Base-by-base conservation (phyloP, 768 basidiomycete genomes). In the Collybia sordida region DNA sequence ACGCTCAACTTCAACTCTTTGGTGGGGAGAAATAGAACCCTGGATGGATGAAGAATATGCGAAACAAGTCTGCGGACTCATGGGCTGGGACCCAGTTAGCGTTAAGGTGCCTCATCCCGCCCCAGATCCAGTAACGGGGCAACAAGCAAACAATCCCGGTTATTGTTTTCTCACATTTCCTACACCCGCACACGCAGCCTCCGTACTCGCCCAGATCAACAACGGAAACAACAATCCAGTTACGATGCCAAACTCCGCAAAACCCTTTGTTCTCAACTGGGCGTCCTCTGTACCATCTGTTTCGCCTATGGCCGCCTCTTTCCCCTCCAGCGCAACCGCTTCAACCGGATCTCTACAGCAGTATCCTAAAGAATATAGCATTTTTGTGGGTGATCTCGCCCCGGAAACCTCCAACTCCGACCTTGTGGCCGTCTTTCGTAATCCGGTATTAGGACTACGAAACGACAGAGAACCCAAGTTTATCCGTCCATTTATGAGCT, bases 41-140 rank as follows among this genome's bases (percentile, higher is more conserved):
- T 96, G 93, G 93, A 95, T 96, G 94, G 92, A 95, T 72, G 91
- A 93, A 80, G 88, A 90, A 65, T 96, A 94, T 74, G 89, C 86
- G 38, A 87, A 88, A 68, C 88, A 92, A 65, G 90, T 93, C 61
- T 91, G 91, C 69, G 71, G 67, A 39, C 72, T 93, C 63, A 90
- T 93, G 88, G 83, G 86, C 50, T 95, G 93, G 93, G 88, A 91
- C 51, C 80, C 85, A 14, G 74, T 83, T 62, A 78, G 65, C 64
- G 82, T 90, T 70, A 85, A 85, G 67, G 82, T 92, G 28, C 88
- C 90, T 14, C 81, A 71, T 51, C 78, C 82, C 15, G 65, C 77
- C 37, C 77, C 79, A 19, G 86, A 85, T 58, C 72, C 79, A 24
- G 59, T 74, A 50, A 73, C 79, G 1, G 80, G 79, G 21, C 82